Evolutionary conservation across 805 yeast species (phyloP).

Genomic region (Saccharomycopsis vini): DNA sequence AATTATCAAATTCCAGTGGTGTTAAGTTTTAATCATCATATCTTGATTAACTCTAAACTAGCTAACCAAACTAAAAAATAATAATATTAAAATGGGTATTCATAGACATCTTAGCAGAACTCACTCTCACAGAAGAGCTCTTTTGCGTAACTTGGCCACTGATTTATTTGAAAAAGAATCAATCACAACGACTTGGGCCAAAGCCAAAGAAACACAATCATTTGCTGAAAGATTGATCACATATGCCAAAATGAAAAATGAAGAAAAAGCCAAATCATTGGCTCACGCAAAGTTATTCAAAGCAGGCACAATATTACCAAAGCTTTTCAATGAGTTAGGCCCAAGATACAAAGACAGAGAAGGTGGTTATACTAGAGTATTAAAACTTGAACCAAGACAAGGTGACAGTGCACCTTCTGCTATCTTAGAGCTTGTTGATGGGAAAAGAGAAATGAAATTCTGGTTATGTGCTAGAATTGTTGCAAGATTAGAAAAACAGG

Average conservation of each 20-base stretch:
- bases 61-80: background rate
- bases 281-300: constrained; percentile 38
- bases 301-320: constrained; percentile 46
- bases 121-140: constrained; percentile 43
- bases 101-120: constrained; percentile 27
- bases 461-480: constrained; percentile 76
- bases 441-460: constrained; percentile 55
- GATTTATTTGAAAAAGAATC: constrained; percentile 63
- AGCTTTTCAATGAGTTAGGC: constrained; percentile 55
- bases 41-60: too few species aligned
- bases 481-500: constrained; percentile 68
- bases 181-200: constrained; percentile 63
- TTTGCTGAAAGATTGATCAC: constrained; percentile 57
- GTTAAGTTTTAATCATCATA: too few species aligned
- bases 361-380: constrained; percentile 81
- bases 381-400: constrained; percentile 73
- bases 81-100: background rate
- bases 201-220: constrained; percentile 62
- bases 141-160: constrained; percentile 56
- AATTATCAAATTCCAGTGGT: too few species aligned
- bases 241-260: constrained; percentile 24
- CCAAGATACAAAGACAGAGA: constrained; percentile 52
- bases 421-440: constrained; percentile 78
- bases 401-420: constrained; percentile 91
- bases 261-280: constrained; percentile 25